phyloP scores from a whole-genome alignment of 148 eudicot species.

The Salicornia ramosissima region DNA sequence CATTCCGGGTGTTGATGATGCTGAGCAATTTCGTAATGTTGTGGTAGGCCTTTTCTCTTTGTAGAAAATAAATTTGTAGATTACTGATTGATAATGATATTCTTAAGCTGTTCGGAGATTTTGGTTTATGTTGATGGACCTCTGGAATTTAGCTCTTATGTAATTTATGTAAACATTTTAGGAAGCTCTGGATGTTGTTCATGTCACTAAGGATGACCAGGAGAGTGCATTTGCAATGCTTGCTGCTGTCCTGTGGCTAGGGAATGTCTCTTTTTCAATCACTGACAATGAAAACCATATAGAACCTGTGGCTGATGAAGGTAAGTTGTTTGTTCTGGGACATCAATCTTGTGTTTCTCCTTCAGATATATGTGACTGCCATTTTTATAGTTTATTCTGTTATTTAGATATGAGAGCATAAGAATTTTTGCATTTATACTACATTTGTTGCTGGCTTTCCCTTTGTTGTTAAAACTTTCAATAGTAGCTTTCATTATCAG shows the following conservation, averaged over 20 bases:
- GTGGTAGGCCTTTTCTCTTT: conserved; percentile 40
- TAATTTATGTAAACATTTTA: conserved; percentile 16
- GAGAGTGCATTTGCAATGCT: conserved; percentile 84
- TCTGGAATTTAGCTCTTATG: neutral
- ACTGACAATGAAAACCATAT: conserved; percentile 86
- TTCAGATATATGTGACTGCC: neutral
- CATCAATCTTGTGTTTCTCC: neutral
- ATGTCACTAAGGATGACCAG: conserved; percentile 83
- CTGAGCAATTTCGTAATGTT: conserved; percentile 72
- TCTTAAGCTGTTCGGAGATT: neutral
- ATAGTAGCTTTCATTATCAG: neutral
- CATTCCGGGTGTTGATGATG: conserved; percentile 85
- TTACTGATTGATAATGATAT: neutral
- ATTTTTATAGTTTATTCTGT: no score
- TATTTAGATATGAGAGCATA: neutral
- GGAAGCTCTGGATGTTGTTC: conserved; percentile 96
- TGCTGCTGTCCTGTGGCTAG: conserved; percentile 88
- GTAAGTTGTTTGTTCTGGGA: conserved; percentile 23
- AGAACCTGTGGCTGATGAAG: conserved; percentile 75
- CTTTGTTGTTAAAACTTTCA: neutral
- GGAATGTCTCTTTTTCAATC: conserved; percentile 63
- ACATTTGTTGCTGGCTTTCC: neutral
- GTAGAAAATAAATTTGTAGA: neutral
- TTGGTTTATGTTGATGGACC: neutral
- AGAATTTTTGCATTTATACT: neutral